A percentile compares a stretch with the other conserved stretches of the same genome.
phyloP scores from a whole-genome alignment of 192 early-diverging fungal genomes.

The Coemansia sp. region DNA sequence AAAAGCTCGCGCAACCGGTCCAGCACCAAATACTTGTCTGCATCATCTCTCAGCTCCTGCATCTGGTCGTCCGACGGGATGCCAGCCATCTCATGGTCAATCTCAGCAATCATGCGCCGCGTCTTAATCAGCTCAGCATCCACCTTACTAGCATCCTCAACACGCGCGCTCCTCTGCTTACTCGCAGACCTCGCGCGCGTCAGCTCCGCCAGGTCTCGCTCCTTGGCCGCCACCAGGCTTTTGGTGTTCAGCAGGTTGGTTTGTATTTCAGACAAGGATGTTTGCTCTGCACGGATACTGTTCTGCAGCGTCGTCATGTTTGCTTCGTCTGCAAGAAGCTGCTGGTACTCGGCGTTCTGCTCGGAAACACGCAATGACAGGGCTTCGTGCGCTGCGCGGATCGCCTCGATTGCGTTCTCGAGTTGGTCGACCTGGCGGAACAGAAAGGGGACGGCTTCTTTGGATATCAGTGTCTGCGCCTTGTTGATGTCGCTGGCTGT shows the following conservation, averaged over 20 bases:
- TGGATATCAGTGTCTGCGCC: conserved; percentile 49
- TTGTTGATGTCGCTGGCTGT: conserved; percentile 52
- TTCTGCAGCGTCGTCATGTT: conserved; percentile 25
- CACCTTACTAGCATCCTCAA: conserved; percentile 36
- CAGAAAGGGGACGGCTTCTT: conserved; percentile 51
- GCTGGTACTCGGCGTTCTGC: conserved; percentile 33
- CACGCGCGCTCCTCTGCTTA: conserved; percentile 12
- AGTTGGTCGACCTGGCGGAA: conserved; percentile 53
- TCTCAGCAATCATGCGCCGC: conserved; percentile 30
- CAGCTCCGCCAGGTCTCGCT: conserved; percentile 46
- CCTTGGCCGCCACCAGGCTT: conserved; percentile 39
- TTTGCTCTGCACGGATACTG: conserved; percentile 23
- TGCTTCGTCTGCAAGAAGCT: conserved; percentile 35
- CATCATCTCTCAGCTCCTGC: conserved; percentile 22
- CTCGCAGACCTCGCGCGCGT: conserved; percentile 18
- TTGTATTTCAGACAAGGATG: conserved; percentile 32
- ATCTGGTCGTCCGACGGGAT: conserved; percentile 38
- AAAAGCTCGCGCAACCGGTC: conserved; percentile 35
- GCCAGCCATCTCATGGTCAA: conserved; percentile 34
- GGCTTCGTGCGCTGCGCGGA: conserved; percentile 35
- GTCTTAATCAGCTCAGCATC: conserved; percentile 46
- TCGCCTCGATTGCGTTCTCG: conserved; percentile 42
- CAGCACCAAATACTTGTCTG: conserved; percentile 34
- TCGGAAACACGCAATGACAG: conserved; percentile 31
- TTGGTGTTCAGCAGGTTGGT: conserved; percentile 44